phyloP scores from a whole-genome alignment of 179 eudicot genomes.

The Amaranthus tricolor region DNA sequence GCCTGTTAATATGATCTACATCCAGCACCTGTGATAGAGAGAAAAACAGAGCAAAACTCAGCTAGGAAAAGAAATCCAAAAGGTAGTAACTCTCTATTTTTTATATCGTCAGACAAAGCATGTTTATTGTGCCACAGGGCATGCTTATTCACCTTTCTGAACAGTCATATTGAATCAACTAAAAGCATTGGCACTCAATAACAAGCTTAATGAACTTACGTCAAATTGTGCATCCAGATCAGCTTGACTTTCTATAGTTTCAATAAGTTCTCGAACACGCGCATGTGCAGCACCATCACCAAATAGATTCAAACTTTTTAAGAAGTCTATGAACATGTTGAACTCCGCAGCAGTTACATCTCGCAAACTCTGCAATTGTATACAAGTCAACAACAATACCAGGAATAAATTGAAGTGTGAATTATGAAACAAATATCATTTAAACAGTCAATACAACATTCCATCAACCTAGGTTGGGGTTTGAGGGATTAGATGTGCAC shows the following conservation, averaged over 20 bases:
- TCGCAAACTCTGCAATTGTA: slow-evolving; percentile 71
- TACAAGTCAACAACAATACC: not conserved
- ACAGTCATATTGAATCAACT: not conserved
- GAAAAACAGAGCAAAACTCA: not conserved
- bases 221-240: slow-evolving; percentile 84
- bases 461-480: too few species aligned
- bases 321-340: slow-evolving; percentile 95
- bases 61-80: slow-evolving; percentile 6
- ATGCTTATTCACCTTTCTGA: not conserved
- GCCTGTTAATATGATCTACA: slow-evolving; percentile 80
- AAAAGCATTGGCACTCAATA: not conserved
- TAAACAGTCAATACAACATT: too few species aligned
- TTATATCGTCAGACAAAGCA: too few species aligned
- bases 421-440: not conserved
- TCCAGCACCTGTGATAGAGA: slow-evolving; percentile 61
- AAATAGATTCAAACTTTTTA: slow-evolving; percentile 74
- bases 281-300: slow-evolving; percentile 83
- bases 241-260: slow-evolving; percentile 88
- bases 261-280: slow-evolving; percentile 79
- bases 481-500: too few species aligned
- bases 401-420: not conserved
- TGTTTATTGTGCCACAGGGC: not conserved
- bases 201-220: slow-evolving; percentile 38
- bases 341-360: slow-evolving; percentile 96
- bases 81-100: not conserved